These are phyloP conservation scores for Dendrobium officinale DNA, from an alignment of 106 monocot species.

Conservation along the genomic window DNA sequence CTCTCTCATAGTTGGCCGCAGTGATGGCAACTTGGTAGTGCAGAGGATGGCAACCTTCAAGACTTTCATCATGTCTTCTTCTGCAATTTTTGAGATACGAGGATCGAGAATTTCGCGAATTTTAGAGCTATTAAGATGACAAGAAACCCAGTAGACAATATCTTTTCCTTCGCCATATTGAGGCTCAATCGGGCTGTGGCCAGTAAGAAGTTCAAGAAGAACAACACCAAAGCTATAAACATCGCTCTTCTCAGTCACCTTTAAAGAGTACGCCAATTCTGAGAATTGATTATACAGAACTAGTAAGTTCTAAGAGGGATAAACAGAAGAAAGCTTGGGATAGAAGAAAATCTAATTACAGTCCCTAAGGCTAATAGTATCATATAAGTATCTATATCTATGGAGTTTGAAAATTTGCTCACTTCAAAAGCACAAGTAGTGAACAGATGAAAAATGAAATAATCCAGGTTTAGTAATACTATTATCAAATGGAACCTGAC, in stretches of 20 bases:
- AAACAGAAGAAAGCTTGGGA: no score
- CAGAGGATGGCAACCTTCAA: conserved; percentile 72
- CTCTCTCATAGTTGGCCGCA: conserved; percentile 77
- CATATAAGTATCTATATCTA: background rate
- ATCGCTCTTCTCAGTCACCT: conserved; percentile 72
- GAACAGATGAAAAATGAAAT: no score
- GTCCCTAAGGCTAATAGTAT: background rate
- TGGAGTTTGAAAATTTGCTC: background rate
- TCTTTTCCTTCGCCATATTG: conserved; percentile 73
- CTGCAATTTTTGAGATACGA: conserved; percentile 11
- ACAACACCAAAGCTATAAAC: conserved; percentile 88
- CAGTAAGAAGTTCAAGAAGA: conserved; percentile 72
- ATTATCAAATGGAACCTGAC: background rate
- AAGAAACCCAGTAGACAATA: conserved; percentile 73
- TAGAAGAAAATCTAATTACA: background rate
- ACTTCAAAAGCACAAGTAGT: background rate
- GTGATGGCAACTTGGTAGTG: conserved; percentile 47
- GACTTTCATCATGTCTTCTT: conserved; percentile 48
- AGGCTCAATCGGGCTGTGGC: conserved; percentile 34
- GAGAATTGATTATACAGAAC: conserved; percentile 3
- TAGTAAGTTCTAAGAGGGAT: background rate
- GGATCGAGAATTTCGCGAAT: conserved; percentile 41
- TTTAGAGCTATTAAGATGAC: conserved; percentile 20
- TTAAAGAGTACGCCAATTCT: conserved; percentile 75
- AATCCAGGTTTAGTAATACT: no score